Conservation (phyloP, 306 rosid species). For the Rosa chinensis region DNA sequence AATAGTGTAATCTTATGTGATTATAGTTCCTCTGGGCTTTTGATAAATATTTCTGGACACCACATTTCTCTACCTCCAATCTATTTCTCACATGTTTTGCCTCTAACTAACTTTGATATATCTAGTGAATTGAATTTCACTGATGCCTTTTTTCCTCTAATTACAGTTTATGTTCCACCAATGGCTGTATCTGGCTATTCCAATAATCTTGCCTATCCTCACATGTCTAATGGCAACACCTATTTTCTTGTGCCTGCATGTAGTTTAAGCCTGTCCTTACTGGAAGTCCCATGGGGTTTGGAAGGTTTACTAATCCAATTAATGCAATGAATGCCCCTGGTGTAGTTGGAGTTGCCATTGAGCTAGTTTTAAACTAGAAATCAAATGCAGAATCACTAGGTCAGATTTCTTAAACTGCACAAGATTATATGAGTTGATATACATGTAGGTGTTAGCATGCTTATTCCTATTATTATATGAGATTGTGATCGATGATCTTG, state of each 20-base stretch:
- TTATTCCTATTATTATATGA: too few relatives aligned
- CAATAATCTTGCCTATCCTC: slow-evolving; percentile 81
- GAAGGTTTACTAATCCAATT: slow-evolving; percentile 71
- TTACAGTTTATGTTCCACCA: slow-evolving; percentile 92
- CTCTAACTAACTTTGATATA: too few relatives aligned
- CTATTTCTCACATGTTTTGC: not conserved
- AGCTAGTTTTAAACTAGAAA: too few relatives aligned
- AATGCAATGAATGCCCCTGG: slow-evolving; percentile 81
- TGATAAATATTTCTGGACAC: not conserved
- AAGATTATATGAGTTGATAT: too few relatives aligned
- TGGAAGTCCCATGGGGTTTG: slow-evolving; percentile 80
- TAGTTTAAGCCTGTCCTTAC: slow-evolving; percentile 87
- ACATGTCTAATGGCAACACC: slow-evolving; percentile 80
- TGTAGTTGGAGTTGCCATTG: slow-evolving; percentile 77
- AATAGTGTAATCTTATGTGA: not conserved
- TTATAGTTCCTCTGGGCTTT: not conserved
- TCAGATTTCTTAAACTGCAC: too few relatives aligned
- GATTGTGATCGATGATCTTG: too few relatives aligned
- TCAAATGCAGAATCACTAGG: too few relatives aligned
- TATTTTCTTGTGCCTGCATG: slow-evolving; percentile 94
- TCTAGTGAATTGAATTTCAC: slow-evolving; percentile 5
- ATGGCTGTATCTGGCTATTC: slow-evolving; percentile 95
- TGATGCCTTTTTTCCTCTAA: slow-evolving; percentile 4
- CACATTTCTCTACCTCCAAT: too few relatives aligned
- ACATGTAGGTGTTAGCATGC: too few relatives aligned